phyloP scores from a whole-genome alignment of 805 yeast genomes.

The Tetrapisispora namnaoensis region DNA sequence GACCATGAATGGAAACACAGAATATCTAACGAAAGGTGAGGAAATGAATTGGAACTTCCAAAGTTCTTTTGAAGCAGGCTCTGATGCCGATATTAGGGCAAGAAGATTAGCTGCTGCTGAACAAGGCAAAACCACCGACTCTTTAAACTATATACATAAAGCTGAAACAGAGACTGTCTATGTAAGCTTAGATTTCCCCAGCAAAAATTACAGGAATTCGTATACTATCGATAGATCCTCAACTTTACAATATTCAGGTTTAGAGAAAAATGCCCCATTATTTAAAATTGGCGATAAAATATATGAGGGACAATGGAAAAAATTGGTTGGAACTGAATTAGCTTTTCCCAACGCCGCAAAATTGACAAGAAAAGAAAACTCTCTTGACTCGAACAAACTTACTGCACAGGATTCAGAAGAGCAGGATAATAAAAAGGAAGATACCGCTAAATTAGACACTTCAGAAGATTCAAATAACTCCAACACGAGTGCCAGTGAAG shows the following conservation, averaged over 20 bases:
- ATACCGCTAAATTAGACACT: constrained; percentile 9
- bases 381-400: background rate
- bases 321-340: constrained; percentile 68
- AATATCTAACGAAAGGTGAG: constrained; percentile 65
- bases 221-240: constrained; percentile 31
- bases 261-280: constrained; percentile 45
- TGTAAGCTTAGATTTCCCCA: constrained; percentile 45
- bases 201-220: constrained; percentile 25
- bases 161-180: constrained; percentile 38
- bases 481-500: constrained; percentile 3
- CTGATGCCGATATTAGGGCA: constrained; percentile 70
- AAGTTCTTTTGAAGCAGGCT: constrained; percentile 74
- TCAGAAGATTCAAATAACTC: background rate
- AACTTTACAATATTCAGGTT: constrained; percentile 45
- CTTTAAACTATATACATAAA: constrained; percentile 14
- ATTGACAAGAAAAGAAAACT: constrained; percentile 8
- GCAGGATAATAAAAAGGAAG: constrained; percentile 6
- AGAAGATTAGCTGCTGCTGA: constrained; percentile 27
- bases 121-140: constrained; percentile 3
- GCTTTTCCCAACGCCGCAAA: constrained; percentile 27
- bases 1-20: constrained; percentile 62
- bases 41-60: constrained; percentile 92
- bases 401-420: background rate
- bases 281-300: constrained; percentile 48
- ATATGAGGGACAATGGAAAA: constrained; percentile 69